A percentile compares a stretch with the other conserved stretches of the same genome.
phyloP scores from a whole-genome alignment of 2,329 filamentous ascomycete genomes.

The Chrysosporium keratinophilum region DNA sequence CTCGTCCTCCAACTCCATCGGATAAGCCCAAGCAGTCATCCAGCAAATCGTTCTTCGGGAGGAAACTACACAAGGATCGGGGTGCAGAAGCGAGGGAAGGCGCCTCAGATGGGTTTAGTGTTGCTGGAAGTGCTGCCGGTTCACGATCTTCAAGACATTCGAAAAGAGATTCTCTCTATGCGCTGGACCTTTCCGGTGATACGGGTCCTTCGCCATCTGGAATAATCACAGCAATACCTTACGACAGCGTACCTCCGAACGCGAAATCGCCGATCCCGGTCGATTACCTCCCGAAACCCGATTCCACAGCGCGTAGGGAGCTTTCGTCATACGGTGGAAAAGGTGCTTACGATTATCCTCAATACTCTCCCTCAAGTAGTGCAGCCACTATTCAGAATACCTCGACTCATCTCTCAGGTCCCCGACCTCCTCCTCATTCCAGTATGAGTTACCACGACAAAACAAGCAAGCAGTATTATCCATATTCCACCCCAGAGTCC shows the following conservation, averaged over 20 bases:
- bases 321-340: conserved; percentile 78
- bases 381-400: conserved; percentile 41
- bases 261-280: conserved; percentile 59
- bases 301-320: conserved; percentile 54
- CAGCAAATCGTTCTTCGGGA: conserved; percentile 76
- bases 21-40: conserved; percentile 77
- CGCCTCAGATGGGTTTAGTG: conserved; percentile 44
- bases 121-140: conserved; percentile 50
- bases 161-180: conserved; percentile 60
- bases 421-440: conserved; percentile 49
- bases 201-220: conserved; percentile 64
- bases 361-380: conserved; percentile 67
- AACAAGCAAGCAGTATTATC: conserved; percentile 60
- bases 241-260: conserved; percentile 59
- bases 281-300: conserved; percentile 60
- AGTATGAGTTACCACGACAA: conserved; percentile 49
- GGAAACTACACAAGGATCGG: conserved; percentile 66
- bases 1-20: conserved; percentile 51
- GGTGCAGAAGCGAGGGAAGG: conserved; percentile 46
- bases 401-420: conserved; percentile 49
- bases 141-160: conserved; percentile 65
- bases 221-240: conserved; percentile 78
- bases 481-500: conserved; percentile 47
- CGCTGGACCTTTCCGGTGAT: conserved; percentile 57
- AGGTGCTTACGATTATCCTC: conserved; percentile 67